phyloP scores from a whole-genome alignment of 371 early-diverging fungal genomes.

The Mucor circinelloides region DNA sequence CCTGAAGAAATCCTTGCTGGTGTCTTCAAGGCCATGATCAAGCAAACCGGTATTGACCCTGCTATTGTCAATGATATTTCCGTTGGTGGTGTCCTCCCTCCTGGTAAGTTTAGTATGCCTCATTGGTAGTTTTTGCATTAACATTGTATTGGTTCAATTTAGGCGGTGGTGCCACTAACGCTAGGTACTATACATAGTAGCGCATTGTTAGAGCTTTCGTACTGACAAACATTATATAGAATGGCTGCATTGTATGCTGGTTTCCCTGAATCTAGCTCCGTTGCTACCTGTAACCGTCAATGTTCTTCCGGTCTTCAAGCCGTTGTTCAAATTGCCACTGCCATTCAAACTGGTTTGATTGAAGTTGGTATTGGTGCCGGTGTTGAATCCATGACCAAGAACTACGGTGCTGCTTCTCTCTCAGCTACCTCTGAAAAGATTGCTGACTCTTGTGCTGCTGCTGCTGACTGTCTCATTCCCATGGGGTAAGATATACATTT shows the following conservation, averaged over 20 bases:
- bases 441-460: conserved; percentile 63
- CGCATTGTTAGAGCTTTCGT: too few species aligned
- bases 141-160: neutral
- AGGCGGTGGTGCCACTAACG: conserved; percentile 87
- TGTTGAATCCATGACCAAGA: conserved; percentile 96
- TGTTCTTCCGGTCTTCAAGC: conserved; percentile 98
- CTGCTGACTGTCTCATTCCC: conserved; percentile 84
- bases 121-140: too few species aligned
- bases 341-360: conserved; percentile 91
- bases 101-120: too few species aligned
- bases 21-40: conserved; percentile 81
- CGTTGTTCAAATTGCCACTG: conserved; percentile 86
- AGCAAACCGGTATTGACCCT: conserved; percentile 86
- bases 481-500: conserved; percentile 68
- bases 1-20: conserved; percentile 87
- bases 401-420: conserved; percentile 84
- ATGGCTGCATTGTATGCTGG: conserved; percentile 91
- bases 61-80: conserved; percentile 90
- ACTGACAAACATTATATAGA: neutral
- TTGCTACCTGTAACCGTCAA: conserved; percentile 94
- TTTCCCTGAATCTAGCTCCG: conserved; percentile 83
- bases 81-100: conserved; percentile 93
- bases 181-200: conserved; percentile 56
- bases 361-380: conserved; percentile 98
- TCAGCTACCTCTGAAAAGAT: conserved; percentile 76